phyloP scores from a whole-genome alignment of 2,329 filamentous ascomycete genomes.

The Aspergillus spinulosporus region DNA sequence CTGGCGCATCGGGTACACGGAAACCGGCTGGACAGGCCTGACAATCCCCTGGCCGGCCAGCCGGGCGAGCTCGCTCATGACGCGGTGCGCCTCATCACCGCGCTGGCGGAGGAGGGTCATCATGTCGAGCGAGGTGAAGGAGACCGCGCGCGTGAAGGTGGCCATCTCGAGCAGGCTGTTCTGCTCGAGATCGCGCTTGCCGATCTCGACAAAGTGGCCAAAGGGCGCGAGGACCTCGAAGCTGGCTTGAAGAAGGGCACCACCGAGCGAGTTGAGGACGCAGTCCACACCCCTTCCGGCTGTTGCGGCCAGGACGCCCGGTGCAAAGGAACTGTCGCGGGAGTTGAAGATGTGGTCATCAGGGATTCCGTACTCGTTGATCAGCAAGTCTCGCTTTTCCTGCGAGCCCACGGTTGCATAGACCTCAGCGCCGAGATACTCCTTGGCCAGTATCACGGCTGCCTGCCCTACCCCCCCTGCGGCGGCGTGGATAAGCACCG shows the following conservation, averaged over 20 bases:
- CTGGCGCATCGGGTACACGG: constrained; percentile 1
- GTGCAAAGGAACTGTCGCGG: constrained; percentile 21
- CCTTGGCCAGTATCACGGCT: constrained; percentile 7
- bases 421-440: constrained; percentile 18
- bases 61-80: neutral
- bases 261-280: constrained; percentile 32
- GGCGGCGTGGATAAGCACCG: neutral
- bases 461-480: neutral
- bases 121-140: neutral
- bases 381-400: constrained; percentile 23
- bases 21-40: constrained; percentile 12
- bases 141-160: neutral
- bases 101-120: neutral
- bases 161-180: neutral
- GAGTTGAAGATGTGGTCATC: constrained; percentile 27
- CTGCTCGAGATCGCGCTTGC: constrained; percentile 23
- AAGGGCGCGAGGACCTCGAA: constrained; percentile 9
- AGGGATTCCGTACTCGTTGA: constrained; percentile 20
- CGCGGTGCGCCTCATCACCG: neutral
- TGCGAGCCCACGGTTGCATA: constrained; percentile 27
- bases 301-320: constrained; percentile 21
- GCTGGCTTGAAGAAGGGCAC: constrained; percentile 22
- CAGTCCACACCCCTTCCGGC: constrained; percentile 28
- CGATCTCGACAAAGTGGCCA: constrained; percentile 29
- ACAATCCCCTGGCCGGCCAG: constrained; percentile 6